A percentile compares a stretch with the other conserved stretches of the same genome.
Conservation (phyloP, 768 basidiomycete genomes). For the Lactarius sp. region DNA sequence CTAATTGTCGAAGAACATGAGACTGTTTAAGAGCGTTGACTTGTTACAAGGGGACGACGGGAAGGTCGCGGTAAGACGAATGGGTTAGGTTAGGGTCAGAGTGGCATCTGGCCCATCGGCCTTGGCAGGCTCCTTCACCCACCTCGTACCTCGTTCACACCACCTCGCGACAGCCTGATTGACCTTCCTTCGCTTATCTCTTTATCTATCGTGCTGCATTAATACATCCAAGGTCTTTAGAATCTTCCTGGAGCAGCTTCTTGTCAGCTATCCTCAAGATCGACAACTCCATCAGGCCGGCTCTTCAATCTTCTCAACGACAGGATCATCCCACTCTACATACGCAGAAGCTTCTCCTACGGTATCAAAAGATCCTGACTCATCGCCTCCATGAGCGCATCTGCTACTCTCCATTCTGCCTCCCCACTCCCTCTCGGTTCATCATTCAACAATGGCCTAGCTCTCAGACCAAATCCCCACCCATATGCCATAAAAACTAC, state of each 20-base stretch:
- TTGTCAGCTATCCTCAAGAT: background rate
- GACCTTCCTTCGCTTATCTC: background rate
- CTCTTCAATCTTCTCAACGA: background rate
- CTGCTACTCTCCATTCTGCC: background rate
- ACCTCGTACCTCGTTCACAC: background rate
- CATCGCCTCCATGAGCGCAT: background rate
- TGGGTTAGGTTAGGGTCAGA: too few species aligned
- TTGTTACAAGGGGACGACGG: too few species aligned
- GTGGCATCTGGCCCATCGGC: too few species aligned
- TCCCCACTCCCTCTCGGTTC: slow-evolving; percentile 3
- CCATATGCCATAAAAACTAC: slow-evolving; percentile 82
- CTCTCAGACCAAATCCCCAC: slow-evolving; percentile 57
- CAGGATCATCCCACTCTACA: background rate
- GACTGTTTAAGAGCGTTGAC: too few species aligned
- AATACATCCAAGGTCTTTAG: background rate
- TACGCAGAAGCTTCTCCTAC: background rate
- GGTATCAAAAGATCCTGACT: background rate
- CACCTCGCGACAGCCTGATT: background rate
- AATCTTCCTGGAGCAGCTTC: background rate
- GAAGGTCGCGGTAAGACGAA: too few species aligned
- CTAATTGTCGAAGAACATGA: too few species aligned
- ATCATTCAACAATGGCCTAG: slow-evolving; percentile 26
- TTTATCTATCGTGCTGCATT: background rate
- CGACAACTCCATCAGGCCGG: background rate
- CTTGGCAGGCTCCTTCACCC: background rate